phyloP scores from a whole-genome alignment of 1,139 yeast species.

The Pichia sp. region DNA sequence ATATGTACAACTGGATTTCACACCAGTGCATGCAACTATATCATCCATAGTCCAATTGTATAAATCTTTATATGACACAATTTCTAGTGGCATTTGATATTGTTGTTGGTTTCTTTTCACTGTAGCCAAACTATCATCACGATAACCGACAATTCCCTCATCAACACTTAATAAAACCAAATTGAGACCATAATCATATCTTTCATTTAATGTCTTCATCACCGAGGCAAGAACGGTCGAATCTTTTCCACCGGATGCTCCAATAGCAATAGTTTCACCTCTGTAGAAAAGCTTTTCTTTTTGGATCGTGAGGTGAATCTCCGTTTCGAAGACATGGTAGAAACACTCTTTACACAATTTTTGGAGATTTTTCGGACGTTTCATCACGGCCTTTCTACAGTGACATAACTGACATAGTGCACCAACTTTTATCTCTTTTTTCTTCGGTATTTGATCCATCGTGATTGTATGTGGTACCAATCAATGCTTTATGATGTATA shows the following conservation, averaged over 20 bases:
- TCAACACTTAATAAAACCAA: constrained; percentile 82
- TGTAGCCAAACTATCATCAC: constrained; percentile 95
- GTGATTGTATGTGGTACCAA: background rate
- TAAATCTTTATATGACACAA: constrained; percentile 80
- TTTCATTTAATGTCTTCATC: constrained; percentile 76
- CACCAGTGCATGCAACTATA: constrained; percentile 91
- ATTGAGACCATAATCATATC: constrained; percentile 78
- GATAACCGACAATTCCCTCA: constrained; percentile 94
- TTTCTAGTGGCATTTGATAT: constrained; percentile 81
- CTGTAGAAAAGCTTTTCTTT: constrained; percentile 58
- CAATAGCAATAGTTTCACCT: constrained; percentile 91
- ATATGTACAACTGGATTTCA: constrained; percentile 91
- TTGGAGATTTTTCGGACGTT: constrained; percentile 86
- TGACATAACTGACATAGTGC: constrained; percentile 76
- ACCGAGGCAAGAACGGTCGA: constrained; percentile 92
- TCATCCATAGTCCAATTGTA: constrained; percentile 99
- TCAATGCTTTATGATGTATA: too few relatives aligned
- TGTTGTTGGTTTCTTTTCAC: constrained; percentile 89
- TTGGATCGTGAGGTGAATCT: constrained; percentile 83
- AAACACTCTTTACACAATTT: constrained; percentile 92
- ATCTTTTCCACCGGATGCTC: constrained; percentile 98
- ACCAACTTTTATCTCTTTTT: constrained; percentile 18
- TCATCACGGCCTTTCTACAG: constrained; percentile 75
- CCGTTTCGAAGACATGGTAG: constrained; percentile 86
- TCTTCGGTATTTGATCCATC: background rate